Evolutionary conservation across 306 rosid genomes (phyloP), one percentile per base, ranked within the genome.

Genomic region (Alnus rubra): DNA sequence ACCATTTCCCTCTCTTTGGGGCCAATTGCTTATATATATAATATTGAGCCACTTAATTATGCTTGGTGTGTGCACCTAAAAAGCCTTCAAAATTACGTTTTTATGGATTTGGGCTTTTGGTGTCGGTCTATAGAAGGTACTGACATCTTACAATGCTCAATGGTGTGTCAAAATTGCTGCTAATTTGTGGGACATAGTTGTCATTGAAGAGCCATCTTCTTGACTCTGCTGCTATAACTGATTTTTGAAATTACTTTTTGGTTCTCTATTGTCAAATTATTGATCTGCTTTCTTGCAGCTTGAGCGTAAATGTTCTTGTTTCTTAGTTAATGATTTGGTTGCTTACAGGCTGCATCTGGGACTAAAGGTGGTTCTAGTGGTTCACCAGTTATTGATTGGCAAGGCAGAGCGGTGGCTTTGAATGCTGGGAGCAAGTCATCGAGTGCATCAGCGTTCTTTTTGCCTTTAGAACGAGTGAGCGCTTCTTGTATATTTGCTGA

Each of bases 281-380:
- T 4, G 35, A 12, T 42, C 35, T 44, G 5, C 56, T 15, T 19
- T 73, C 1, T 19, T 67, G 59, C 63, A 33, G 48, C 76, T 75
- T 75, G 28, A 59, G 13, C 72, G 35, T 65, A 14, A 77, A 4
- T 18, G 58, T 64, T 53, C 48, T 55, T 47, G 44, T 74, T 78
- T 82, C 39, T 68, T 79, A 55, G n/a, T 73, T 75, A 47, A n/a
- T 81, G 64, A 68, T n/a, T 74, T 84, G 74, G 59, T 71, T 74
- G 37, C 59, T 74, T 84, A 30, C 87, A 95, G 98, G 98, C 98
- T 76, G 98, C 98, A 71, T 95, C 98, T 73, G 98, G 98, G 79
- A 95, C 98, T 72, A 95, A 95, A 90, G 97, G 98, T 80, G 97
- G 98, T 73, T 92, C 98, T 35, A 95, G 97, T 88, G 98, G 98